Conservation (phyloP, 176 grass and related monocot species). For the Triticum urartu region DNA sequence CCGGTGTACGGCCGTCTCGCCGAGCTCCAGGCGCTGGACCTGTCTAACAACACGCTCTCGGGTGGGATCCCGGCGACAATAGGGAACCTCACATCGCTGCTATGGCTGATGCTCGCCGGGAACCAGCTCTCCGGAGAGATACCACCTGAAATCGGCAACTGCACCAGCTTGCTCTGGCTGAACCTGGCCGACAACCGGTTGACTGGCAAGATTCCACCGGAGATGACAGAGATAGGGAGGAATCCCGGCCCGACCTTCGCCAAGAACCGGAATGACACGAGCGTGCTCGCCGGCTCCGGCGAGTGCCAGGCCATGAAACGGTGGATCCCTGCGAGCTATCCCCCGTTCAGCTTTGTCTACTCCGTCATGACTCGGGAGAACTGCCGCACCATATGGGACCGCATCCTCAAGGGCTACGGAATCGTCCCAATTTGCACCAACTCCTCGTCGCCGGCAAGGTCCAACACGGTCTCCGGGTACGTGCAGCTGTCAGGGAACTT, state of each 20-base stretch:
- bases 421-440: constrained; percentile 73
- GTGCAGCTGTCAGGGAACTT: constrained; percentile 71
- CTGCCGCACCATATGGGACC: constrained; percentile 69
- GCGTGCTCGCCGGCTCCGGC: constrained; percentile 55
- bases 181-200: constrained; percentile 70
- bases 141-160: constrained; percentile 73
- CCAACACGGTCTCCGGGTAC: constrained; percentile 67
- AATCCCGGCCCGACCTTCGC: constrained; percentile 66
- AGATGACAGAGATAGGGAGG: constrained; percentile 59
- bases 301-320: constrained; percentile 78
- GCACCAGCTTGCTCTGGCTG: constrained; percentile 86
- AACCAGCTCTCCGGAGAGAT: constrained; percentile 71
- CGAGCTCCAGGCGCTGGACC: constrained; percentile 68
- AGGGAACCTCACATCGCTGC: constrained; percentile 81
- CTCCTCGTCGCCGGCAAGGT: constrained; percentile 42
- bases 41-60: constrained; percentile 59
- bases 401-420: constrained; percentile 69
- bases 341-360: constrained; percentile 87
- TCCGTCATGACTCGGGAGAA: constrained; percentile 62
- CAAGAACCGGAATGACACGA: constrained; percentile 34
- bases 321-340: constrained; percentile 86
- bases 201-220: constrained; percentile 53
- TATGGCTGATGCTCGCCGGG: constrained; percentile 89
- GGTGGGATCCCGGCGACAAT: constrained; percentile 53
- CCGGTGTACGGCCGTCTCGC: constrained; percentile 44